Evolutionary conservation across 2,329 filamentous ascomycete species (phyloP), one percentile per base, ranked within the genome.

Genomic region (Phialocephala subalpina): DNA sequence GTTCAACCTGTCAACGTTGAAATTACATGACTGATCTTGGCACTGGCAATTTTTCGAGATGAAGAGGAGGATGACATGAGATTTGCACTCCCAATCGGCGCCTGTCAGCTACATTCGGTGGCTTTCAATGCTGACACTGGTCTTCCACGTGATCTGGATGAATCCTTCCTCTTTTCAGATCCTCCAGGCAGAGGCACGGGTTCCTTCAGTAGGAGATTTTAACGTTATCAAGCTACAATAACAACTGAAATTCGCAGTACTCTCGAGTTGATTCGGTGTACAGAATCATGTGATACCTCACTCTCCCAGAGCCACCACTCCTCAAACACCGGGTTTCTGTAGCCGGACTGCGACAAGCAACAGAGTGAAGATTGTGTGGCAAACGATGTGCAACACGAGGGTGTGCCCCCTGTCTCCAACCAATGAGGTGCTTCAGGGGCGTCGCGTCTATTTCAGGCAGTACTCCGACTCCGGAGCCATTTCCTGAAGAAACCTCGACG

Each of bases 321-420:
- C 27, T 35, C 38, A 47, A 47, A 42, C 38, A 11, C 57, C 57
- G 57, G 57, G 57, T 27, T 45, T 27, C 38, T 59, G 57, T 59
- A 42, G 38, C 57, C 57, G 57, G 57, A 59, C 12, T 59, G 57
- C 57, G 57, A 59, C 40, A 38, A 42, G 57, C 57, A 59, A 59
- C 57, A 59, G 29, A 36, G 33, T 25, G 38, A 47, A 12, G 45
- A 20, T 20, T 42, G 29, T 42, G 57, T 59, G 57, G 57, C 57
- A 38, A 59, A 59, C 57, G 57, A 59, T 25, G 29, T 59, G 57
- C 57, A 59, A 59, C 57, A 59, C 38, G 14, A 20, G 20, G 11
- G 6, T 25, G 38, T 38, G n/a, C 22, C 12, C 20, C 36, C 35
- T 27, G 18, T 9, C 6, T 7, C 25, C 49, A 53, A n/a, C 57